These are phyloP conservation scores for Phytophthora sojae DNA, from an alignment of 352 stramenopile genomes.

Conservation along the genomic window DNA sequence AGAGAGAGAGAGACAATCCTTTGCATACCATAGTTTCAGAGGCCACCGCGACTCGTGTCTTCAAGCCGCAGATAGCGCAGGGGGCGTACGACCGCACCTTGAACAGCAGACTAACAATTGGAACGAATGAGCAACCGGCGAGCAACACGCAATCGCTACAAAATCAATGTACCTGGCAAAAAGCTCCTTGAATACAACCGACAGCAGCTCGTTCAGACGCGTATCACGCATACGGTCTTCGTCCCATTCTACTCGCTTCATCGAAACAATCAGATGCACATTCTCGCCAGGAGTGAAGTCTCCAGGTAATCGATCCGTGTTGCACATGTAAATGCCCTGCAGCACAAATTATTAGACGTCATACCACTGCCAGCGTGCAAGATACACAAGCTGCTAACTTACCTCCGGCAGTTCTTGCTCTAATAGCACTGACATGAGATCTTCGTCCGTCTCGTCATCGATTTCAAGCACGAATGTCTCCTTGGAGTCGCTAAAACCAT, in stretches of 20 bases:
- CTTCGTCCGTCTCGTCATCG: conserved; percentile 93
- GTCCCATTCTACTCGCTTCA: conserved; percentile 90
- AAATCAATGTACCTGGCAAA: conserved; percentile 69
- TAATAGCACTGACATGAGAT: conserved; percentile 91
- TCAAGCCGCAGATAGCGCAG: conserved; percentile 85
- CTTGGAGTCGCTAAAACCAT: conserved; percentile 85
- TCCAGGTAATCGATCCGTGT: conserved; percentile 79
- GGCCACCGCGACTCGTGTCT: conserved; percentile 74
- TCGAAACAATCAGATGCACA: conserved; percentile 86
- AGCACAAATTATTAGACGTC: background rate
- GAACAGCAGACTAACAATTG: conserved; percentile 56
- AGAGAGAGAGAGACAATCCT: background rate
- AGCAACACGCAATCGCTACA: too few species aligned
- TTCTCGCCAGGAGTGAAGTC: conserved; percentile 78
- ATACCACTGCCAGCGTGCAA: background rate
- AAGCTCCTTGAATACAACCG: conserved; percentile 85
- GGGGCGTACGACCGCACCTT: conserved; percentile 68
- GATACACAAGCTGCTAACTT: background rate
- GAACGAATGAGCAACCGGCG: background rate
- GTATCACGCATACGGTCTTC: conserved; percentile 90
- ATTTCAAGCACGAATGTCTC: conserved; percentile 92
- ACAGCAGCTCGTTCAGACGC: conserved; percentile 83
- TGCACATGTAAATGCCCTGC: conserved; percentile 86
- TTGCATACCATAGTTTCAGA: conserved; percentile 81
- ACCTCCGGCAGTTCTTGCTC: conserved; percentile 88